Evolutionary conservation across 352 stramenopile species (phyloP).

Genomic region (Globisporangium ultimum): DNA sequence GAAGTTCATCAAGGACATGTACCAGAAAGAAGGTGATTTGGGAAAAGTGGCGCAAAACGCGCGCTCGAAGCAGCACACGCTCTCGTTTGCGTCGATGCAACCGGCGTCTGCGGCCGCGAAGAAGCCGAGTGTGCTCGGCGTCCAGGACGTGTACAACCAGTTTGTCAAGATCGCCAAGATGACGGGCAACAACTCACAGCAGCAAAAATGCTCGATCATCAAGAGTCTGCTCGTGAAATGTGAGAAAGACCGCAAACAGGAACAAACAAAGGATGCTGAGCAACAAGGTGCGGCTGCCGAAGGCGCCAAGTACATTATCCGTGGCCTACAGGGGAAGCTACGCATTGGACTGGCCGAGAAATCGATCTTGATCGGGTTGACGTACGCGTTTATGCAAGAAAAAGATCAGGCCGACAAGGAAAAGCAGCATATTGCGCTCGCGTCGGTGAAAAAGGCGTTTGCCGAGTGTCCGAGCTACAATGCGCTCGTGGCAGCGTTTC

Average conservation of each 20-base stretch:
- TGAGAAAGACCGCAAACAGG: constrained; percentile 72
- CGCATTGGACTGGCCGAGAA: constrained; percentile 97
- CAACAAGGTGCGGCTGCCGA: constrained; percentile 55
- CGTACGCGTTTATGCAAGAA: constrained; percentile 93
- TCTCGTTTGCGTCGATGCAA: constrained; percentile 63
- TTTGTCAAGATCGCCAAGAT: constrained; percentile 94
- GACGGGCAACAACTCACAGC: constrained; percentile 94
- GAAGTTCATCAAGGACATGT: constrained; percentile 95
- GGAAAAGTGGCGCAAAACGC: constrained; percentile 94
- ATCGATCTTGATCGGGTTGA: constrained; percentile 96
- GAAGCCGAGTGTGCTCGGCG: constrained; percentile 89
- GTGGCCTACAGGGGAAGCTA: constrained; percentile 97
- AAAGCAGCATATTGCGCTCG: constrained; percentile 87
- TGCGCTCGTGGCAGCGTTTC: constrained; percentile 90
- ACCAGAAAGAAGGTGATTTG: constrained; percentile 96
- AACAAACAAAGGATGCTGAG: constrained; percentile 26
- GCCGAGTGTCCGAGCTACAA: constrained; percentile 97
- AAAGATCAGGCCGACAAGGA: constrained; percentile 79
- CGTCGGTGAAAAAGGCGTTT: constrained; percentile 97
- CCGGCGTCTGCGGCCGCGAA: constrained; percentile 17
- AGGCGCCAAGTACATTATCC: constrained; percentile 97
- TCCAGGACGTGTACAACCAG: constrained; percentile 84
- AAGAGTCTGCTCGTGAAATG: constrained; percentile 94
- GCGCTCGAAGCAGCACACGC: constrained; percentile 92
- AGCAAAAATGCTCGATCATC: constrained; percentile 97